Conservation (phyloP, 2,329 filamentous ascomycete species). For the Xylaria sp. region DNA sequence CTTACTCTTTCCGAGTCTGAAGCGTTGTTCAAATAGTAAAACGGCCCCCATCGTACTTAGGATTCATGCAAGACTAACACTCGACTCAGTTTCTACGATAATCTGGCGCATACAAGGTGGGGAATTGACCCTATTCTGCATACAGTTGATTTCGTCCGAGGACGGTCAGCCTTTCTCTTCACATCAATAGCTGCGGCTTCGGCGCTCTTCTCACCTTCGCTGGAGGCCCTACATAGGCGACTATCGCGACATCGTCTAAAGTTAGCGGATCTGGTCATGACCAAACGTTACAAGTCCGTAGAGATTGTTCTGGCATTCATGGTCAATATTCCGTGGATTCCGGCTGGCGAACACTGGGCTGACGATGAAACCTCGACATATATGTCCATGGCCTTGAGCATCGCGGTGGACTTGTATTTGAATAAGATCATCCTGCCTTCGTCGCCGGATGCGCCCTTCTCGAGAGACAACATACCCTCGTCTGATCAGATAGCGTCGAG, state of each 20-base stretch:
- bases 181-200: slow-evolving; percentile 77
- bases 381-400: slow-evolving; percentile 74
- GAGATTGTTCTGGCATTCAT: slow-evolving; percentile 80
- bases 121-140: slow-evolving; percentile 75
- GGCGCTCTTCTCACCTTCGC: slow-evolving; percentile 72
- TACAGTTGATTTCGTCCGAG: slow-evolving; percentile 71
- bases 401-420: slow-evolving; percentile 74
- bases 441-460: slow-evolving; percentile 56
- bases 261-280: slow-evolving; percentile 70
- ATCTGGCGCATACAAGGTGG: slow-evolving; percentile 78
- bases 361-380: slow-evolving; percentile 80
- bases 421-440: slow-evolving; percentile 73
- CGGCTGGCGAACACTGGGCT: slow-evolving; percentile 71
- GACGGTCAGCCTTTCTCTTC: slow-evolving; percentile 75
- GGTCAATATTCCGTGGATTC: slow-evolving; percentile 81
- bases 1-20: slow-evolving; percentile 72
- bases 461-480: slow-evolving; percentile 62
- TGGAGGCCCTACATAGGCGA: slow-evolving; percentile 71
- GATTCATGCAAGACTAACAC: slow-evolving; percentile 17
- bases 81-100: slow-evolving; percentile 69
- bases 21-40: slow-evolving; percentile 70
- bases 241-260: slow-evolving; percentile 71
- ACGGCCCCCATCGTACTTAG: background rate
- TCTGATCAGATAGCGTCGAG: slow-evolving; percentile 76
- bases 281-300: slow-evolving; percentile 71